Conservation (phyloP, 2,329 filamentous ascomycete genomes). For the Ilyonectria mors-panacis region DNA sequence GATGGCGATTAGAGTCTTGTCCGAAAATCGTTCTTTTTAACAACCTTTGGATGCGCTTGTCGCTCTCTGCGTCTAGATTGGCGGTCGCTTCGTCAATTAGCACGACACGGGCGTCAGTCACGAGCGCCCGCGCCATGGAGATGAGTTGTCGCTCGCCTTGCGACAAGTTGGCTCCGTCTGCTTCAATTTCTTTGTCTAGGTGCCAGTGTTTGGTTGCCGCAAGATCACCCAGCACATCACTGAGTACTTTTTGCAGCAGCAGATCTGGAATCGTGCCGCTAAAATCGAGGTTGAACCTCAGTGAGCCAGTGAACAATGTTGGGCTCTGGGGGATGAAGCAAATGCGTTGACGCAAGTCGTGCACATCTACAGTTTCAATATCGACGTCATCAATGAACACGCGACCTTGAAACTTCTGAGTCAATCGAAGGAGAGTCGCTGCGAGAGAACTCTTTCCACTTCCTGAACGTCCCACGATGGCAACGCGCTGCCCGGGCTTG, state of each 20-base stretch:
- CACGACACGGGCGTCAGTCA: slow-evolving; percentile 78
- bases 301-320: slow-evolving; percentile 72
- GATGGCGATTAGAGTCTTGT: slow-evolving; percentile 79
- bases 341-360: slow-evolving; percentile 64
- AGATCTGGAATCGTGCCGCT: slow-evolving; percentile 57
- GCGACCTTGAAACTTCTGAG: background rate
- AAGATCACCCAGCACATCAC: background rate
- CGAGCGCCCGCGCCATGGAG: slow-evolving; percentile 78
- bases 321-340: slow-evolving; percentile 74
- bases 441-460: slow-evolving; percentile 82
- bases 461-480: slow-evolving; percentile 80
- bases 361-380: slow-evolving; percentile 60
- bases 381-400: slow-evolving; percentile 15
- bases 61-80: slow-evolving; percentile 80
- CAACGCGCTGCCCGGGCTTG: slow-evolving; percentile 38
- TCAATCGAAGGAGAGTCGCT: slow-evolving; percentile 55
- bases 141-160: slow-evolving; percentile 78
- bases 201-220: background rate
- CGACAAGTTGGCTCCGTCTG: slow-evolving; percentile 64
- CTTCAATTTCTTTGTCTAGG: slow-evolving; percentile 3
- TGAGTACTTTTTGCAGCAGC: background rate
- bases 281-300: slow-evolving; percentile 65
- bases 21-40: slow-evolving; percentile 75
- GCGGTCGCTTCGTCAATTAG: slow-evolving; percentile 83
- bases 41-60: slow-evolving; percentile 78